Percentiles rank a stretch among this genome's conserved stretches.
Evolutionary conservation across 2,329 filamentous ascomycete genomes (phyloP).

Genomic region (Fusarium avenaceum): DNA sequence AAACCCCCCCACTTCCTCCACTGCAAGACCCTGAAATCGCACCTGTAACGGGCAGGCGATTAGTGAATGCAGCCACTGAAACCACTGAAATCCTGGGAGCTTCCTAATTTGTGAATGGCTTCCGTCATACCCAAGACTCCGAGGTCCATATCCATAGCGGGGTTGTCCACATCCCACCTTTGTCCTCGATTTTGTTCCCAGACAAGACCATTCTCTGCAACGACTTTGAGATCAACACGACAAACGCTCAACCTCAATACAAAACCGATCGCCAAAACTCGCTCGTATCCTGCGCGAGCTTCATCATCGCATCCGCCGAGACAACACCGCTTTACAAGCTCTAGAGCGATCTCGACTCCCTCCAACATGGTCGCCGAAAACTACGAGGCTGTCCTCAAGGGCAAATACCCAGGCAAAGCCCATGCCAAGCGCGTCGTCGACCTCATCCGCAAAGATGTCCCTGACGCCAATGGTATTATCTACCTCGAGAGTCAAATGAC

Average conservation of each 20-base stretch:
- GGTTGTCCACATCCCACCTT: conserved; percentile 34
- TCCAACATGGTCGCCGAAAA: conserved; percentile 56
- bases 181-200: conserved; percentile 10
- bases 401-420: conserved; percentile 84
- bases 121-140: conserved; percentile 36
- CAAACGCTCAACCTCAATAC: background rate
- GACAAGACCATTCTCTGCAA: conserved; percentile 7
- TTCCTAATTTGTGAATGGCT: conserved; percentile 43
- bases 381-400: conserved; percentile 68
- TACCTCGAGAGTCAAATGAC: conserved; percentile 91
- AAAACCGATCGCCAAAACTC: background rate
- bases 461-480: conserved; percentile 76
- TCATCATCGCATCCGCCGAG: conserved; percentile 3
- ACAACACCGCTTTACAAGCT: conserved; percentile 17
- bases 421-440: conserved; percentile 89
- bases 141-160: conserved; percentile 37
- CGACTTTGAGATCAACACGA: background rate
- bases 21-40: conserved; percentile 19
- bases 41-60: conserved; percentile 39
- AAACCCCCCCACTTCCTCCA: background rate
- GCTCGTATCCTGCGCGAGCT: background rate
- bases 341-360: conserved; percentile 10
- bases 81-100: conserved; percentile 38
- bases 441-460: conserved; percentile 76
- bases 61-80: conserved; percentile 35